Evolutionary conservation across 805 yeast species (phyloP), one percentile per base, ranked within the genome.

Genomic region (Tetrapisispora iriomotensis): DNA sequence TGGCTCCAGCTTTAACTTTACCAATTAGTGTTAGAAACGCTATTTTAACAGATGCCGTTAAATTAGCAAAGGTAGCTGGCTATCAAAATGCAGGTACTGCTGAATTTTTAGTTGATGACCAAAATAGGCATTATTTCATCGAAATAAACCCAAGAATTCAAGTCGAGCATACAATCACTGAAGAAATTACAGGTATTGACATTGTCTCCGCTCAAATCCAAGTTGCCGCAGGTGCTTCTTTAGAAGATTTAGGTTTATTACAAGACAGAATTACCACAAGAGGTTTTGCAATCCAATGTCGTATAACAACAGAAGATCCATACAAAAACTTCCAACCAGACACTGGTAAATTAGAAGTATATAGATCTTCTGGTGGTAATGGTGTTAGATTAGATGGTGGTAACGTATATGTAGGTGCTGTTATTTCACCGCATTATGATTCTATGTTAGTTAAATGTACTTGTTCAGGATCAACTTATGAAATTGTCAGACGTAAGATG

Each of bases 351-450:
- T 82, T 90, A 54, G 98, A 90, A 65, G 98, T 90, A 34, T 90
- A 90, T 71, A 79, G 97, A 64, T 87, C 96, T 34, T 85, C 97
- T 18, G 98, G 98, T 67, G 99, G 99, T 72, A 92, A 92, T 60
- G 99, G 99, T 64, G 96, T 92, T 35, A 80, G 99, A 70, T 74
- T 92, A 52, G 98, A 90, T 58, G 98, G 98, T 69, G 97, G 97
- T 67, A 90, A 90, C 61, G 96, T 96, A 3, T 90, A 86, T 63
- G 94, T 95, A 10, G 98, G 98, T 48, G 83, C 96, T 18, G 79
- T 92, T 49, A 92, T 90, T 51, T 81, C 95, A 25, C 98, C 98
- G 30, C 95, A 86, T 66, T 90, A 90, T 67, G 98, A 90, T 67
- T 88, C 96, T 27, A 83, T 90, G 96, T 75, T 90, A 74, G 98